Evolutionary conservation across 2,329 filamentous ascomycete genomes (phyloP).

Genomic region (Dryadomyces quercus-mongolicae): DNA sequence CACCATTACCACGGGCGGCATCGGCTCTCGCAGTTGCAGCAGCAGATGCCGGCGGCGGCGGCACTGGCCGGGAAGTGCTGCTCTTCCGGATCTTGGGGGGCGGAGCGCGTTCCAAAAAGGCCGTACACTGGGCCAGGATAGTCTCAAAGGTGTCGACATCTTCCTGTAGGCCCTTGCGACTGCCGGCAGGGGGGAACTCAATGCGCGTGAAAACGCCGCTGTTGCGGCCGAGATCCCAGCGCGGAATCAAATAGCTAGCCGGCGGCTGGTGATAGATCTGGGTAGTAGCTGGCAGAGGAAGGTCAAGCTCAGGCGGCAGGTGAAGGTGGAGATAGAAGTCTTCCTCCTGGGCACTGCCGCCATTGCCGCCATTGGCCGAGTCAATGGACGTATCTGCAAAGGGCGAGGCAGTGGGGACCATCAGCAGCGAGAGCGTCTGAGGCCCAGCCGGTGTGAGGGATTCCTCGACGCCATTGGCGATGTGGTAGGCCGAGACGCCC

Average conservation of each 20-base stretch:
- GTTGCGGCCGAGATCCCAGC: constrained; percentile 85
- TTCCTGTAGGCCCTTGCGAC: constrained; percentile 65
- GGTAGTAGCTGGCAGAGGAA: constrained; percentile 86
- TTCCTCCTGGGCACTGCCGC: constrained; percentile 44
- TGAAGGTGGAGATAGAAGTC: constrained; percentile 97
- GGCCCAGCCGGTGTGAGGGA: constrained; percentile 74
- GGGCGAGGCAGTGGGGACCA: constrained; percentile 83
- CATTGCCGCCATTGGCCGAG: constrained; percentile 16
- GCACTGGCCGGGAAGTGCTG: not conserved
- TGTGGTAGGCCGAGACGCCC: constrained; percentile 83
- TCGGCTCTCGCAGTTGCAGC: constrained; percentile 13
- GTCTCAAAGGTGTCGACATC: constrained; percentile 94
- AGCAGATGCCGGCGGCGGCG: constrained; percentile 4
- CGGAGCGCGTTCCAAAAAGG: constrained; percentile 76
- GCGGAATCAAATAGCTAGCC: constrained; percentile 82
- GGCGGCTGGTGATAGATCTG: constrained; percentile 96
- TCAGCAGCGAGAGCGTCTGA: constrained; percentile 83
- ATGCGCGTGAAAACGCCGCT: constrained; percentile 86
- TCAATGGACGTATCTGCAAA: constrained; percentile 45
- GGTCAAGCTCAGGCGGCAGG: constrained; percentile 84
- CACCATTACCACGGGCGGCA: not conserved
- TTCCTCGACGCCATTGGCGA: constrained; percentile 76
- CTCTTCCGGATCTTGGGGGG: constrained; percentile 32
- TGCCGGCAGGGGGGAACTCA: constrained; percentile 69
- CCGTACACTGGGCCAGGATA: constrained; percentile 87